These are phyloP conservation scores for Geranium rotundifolium DNA, from an alignment of 345 rosid species.

Conservation along the genomic window DNA sequence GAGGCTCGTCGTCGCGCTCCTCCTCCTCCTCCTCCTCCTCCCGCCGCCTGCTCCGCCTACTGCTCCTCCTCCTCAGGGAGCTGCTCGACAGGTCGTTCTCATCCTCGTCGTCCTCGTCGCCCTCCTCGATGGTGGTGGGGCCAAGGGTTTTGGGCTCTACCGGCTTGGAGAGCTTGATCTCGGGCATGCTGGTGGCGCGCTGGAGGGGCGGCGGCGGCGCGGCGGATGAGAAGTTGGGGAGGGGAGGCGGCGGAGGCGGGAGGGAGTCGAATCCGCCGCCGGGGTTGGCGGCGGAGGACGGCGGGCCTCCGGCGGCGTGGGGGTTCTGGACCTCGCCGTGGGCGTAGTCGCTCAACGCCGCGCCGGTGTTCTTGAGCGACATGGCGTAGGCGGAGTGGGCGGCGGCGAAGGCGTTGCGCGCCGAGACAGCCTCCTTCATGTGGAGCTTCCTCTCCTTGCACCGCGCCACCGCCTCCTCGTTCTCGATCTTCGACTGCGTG, in stretches of 20 bases:
- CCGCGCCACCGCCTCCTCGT: constrained; percentile 77
- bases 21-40: no score
- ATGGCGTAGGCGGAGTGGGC: constrained; percentile 76
- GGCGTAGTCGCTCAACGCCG: constrained; percentile 83
- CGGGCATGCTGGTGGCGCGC: constrained; percentile 78
- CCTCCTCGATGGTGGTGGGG: constrained; percentile 37
- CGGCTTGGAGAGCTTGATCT: constrained; percentile 47
- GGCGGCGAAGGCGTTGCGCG: constrained; percentile 96
- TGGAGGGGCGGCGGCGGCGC: constrained; percentile 36
- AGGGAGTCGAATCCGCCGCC: constrained; percentile 6
- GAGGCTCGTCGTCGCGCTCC: no score
- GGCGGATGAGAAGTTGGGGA: not conserved
- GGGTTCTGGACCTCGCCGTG: constrained; percentile 52
- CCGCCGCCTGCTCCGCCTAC: constrained; percentile 5
- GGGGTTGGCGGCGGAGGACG: not conserved
- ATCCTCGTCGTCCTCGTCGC: constrained; percentile 33
- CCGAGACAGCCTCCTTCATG: constrained; percentile 64
- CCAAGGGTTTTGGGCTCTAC: constrained; percentile 28
- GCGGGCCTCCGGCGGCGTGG: not conserved
- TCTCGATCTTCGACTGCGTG: constrained; percentile 86
- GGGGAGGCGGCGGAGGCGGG: constrained; percentile 45
- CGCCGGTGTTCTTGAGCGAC: constrained; percentile 80
- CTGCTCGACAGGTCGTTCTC: constrained; percentile 26
- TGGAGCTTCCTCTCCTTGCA: constrained; percentile 62
- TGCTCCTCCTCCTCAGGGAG: constrained; percentile 49